Base-by-base conservation (phyloP, 495 filamentous ascomycete genomes). In the Aspergillus conjunctus region DNA sequence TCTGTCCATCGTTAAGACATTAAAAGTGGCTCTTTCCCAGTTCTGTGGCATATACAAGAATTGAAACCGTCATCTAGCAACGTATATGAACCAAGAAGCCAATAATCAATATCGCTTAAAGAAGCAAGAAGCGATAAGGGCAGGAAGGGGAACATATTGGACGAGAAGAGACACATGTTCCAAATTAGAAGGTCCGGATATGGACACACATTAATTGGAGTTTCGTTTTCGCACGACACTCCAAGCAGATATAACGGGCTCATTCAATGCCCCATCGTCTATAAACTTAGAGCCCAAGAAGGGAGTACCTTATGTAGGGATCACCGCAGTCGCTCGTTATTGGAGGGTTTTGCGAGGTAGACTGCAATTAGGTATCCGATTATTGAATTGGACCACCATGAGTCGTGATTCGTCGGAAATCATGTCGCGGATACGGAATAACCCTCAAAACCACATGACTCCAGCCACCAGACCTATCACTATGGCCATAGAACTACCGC, bases 401-500 rank as follows among this genome's bases (percentile, higher is more conserved):
- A 39, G 18, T 55, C 45, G 45, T 55, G 39, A 22, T 41, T 60
- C 58, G 49, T 53, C 39, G 22, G 32, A 17, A 0, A 53, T 26
- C n/a, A 34, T n/a, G 30, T 8, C 11, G 26, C 32, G 30, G 33
- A 48, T 31, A 12, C 17, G 5, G 15, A 33, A 44, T 7, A 7
- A 20, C 21, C 22, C 18, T 67, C 33, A 79, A 52, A 79, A 77
- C 74, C 74, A 79, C 64, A 77, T 71, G n/a, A 77, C 73, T 34
- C 76, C 76, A 3, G 53, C 74, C 15, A 77, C 71, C 26, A 79
- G 55, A 21, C 72, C 74, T 26, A 79, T 74, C 22, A 79, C 72
- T 48, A 79, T 70, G 32, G 76, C 76, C 76, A 79, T 79, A 21
- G 73, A 76, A 51, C 74, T 79, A 10, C 74, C 73, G 21, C 67